Evolutionary conservation across 202 grass and related monocot genomes (phyloP).

Genomic region (Saccharum hybrid): DNA sequence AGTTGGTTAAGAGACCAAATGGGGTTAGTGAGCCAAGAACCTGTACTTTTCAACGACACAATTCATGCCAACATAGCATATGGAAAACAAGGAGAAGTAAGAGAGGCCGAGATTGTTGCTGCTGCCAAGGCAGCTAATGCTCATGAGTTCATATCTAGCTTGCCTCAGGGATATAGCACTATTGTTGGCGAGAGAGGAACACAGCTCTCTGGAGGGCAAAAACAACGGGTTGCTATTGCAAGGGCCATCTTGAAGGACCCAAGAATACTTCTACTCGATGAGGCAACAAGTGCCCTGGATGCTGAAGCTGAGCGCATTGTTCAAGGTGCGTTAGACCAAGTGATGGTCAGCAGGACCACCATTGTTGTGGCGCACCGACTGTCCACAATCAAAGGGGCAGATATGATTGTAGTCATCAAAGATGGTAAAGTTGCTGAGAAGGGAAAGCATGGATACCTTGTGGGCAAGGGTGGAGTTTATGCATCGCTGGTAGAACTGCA

Average conservation of each 20-base stretch:
- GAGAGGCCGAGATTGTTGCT: conserved; percentile 66
- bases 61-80: conserved; percentile 92
- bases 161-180: conserved; percentile 81
- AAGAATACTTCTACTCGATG: conserved; percentile 75
- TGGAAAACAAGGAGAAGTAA: conserved; percentile 64
- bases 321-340: conserved; percentile 68
- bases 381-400: conserved; percentile 77
- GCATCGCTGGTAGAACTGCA: conserved; percentile 70
- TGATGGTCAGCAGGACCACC: conserved; percentile 62
- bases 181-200: conserved; percentile 77
- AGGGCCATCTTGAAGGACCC: conserved; percentile 84
- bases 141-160: conserved; percentile 81
- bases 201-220: conserved; percentile 86
- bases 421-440: conserved; percentile 73
- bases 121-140: conserved; percentile 70
- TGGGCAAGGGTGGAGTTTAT: conserved; percentile 62
- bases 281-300: conserved; percentile 84
- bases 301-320: conserved; percentile 76
- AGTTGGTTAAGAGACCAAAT: conserved; percentile 87
- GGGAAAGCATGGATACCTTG: conserved; percentile 65
- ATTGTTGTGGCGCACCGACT: conserved; percentile 73
- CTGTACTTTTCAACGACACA: conserved; percentile 80
- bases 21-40: conserved; percentile 88
- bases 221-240: conserved; percentile 81
- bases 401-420: conserved; percentile 67